Evolutionary conservation across 2,329 filamentous ascomycete genomes (phyloP).

Genomic region (Colletotrichum endophyticum): DNA sequence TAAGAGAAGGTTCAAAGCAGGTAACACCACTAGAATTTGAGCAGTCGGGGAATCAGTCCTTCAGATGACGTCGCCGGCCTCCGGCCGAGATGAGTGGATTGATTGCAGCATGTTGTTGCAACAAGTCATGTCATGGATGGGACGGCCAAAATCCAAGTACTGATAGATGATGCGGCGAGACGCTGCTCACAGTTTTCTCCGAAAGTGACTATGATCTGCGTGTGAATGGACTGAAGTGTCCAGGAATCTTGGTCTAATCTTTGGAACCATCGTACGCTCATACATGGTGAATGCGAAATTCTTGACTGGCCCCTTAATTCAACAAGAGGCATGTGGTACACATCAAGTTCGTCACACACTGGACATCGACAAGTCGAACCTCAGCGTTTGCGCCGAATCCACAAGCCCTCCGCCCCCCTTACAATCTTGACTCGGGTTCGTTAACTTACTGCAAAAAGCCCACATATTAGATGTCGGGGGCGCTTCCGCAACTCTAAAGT

Average conservation of each 20-base stretch:
- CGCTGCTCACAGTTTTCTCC: background rate
- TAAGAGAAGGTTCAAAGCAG: background rate
- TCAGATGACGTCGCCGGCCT: background rate
- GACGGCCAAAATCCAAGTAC: background rate
- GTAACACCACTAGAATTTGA: background rate
- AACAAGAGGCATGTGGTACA: background rate
- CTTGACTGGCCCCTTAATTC: background rate
- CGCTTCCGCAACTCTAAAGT: background rate
- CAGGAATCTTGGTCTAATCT: background rate
- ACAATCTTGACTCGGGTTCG: background rate
- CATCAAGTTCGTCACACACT: background rate
- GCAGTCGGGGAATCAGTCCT: background rate
- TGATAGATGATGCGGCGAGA: rapidly evolving
- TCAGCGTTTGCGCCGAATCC: background rate
- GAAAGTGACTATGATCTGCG: background rate
- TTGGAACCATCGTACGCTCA: rapidly evolving
- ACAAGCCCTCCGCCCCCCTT: background rate
- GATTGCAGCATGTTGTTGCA: background rate
- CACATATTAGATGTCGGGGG: background rate
- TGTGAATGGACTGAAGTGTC: background rate
- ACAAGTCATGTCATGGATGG: background rate
- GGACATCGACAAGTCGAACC: background rate
- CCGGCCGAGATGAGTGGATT: background rate
- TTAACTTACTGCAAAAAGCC: rapidly evolving
- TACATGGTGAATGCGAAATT: background rate